Percentiles rank a stretch among this genome's conserved stretches.
These are phyloP conservation scores for Hygrocybe coccinea DNA, from an alignment of 768 basidiomycete genomes.

Conservation along the genomic window DNA sequence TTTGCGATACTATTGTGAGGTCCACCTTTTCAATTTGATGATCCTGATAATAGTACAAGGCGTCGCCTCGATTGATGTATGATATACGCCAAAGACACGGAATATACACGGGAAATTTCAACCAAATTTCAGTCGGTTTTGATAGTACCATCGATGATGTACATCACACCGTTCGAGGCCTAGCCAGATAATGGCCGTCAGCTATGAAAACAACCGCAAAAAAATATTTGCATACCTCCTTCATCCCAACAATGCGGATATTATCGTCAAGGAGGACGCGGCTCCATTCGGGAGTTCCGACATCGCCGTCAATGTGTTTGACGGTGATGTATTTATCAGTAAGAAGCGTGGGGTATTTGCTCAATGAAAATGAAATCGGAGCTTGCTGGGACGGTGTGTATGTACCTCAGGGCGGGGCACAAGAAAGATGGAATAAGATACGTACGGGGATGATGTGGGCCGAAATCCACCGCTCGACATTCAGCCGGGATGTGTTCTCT, in stretches of 20 bases:
- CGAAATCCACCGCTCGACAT: conserved; percentile 76
- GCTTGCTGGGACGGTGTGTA: conserved; percentile 34
- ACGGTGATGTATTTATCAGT: conserved; percentile 57
- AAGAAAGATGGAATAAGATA: background rate
- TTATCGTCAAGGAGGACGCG: conserved; percentile 53
- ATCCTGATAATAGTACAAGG: no score
- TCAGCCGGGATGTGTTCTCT: conserved; percentile 52
- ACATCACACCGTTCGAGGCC: conserved; percentile 55
- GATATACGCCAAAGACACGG: no score
- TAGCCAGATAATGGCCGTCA: conserved; percentile 18
- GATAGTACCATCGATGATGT: conserved; percentile 54
- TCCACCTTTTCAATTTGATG: no score
- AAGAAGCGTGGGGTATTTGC: conserved; percentile 54
- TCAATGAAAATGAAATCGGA: conserved; percentile 42
- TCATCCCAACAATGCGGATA: conserved; percentile 52
- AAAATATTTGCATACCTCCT: conserved; percentile 43
- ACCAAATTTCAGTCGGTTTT: background rate
- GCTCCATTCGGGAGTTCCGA: conserved; percentile 46
- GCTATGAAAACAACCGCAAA: background rate
- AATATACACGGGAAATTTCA: no score
- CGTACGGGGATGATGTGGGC: conserved; percentile 79
- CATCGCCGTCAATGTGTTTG: conserved; percentile 32
- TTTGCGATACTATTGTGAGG: no score
- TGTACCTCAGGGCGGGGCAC: background rate
- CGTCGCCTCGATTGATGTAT: no score